Evolutionary conservation across 768 basidiomycete species (phyloP), one percentile per base, ranked within the genome.

Genomic region (Boletus tomentosulus): DNA sequence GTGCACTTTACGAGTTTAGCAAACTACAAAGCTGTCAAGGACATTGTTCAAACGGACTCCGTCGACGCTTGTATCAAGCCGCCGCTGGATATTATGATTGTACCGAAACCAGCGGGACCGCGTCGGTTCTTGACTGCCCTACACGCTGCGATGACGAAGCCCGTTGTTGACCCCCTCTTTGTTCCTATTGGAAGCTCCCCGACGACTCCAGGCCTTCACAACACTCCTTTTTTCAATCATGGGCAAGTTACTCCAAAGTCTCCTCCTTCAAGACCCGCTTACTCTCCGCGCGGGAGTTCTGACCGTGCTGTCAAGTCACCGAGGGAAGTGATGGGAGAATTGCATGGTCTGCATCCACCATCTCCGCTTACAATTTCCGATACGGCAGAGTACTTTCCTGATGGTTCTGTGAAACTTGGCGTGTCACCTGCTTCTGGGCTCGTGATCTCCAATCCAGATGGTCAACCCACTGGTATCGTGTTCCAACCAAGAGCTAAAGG

Each of bases 51-150:
- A 59, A 83, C 82, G 16, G 62, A 71, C 19, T 77, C 78, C 51
- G 76, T 77, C 1, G 80, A 79, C 49, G 62, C 71, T 34, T 71
- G 79, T 11, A 55, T 74, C 63, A 65, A 73, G 24, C 74, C 78
- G 15, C 68, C 88, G 11, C 87, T 97, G 1, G 97, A 99, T 62
- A 83, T 99, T 28, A 90, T 98, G 80, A 92, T 99, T 60, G 87
- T 98, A 37, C 96, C 95, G 22, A 99, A 98, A 71, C 96, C 96
- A 10, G 95, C 90, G 16, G 96, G 97, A 5, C 97, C 97, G 7
- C 84, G 96, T 37, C 84, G 96, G 9, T 86, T 98, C 61, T 75
- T 99, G 60, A 95, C 94, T 22, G 89, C 94, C 25, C 75, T 99
- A 16, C 89, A 96, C 66, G 98, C 92, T 4, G 94, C 94, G 2